Conservation (phyloP, 441 rosid genomes). For the Heliophila coronopifolia region DNA sequence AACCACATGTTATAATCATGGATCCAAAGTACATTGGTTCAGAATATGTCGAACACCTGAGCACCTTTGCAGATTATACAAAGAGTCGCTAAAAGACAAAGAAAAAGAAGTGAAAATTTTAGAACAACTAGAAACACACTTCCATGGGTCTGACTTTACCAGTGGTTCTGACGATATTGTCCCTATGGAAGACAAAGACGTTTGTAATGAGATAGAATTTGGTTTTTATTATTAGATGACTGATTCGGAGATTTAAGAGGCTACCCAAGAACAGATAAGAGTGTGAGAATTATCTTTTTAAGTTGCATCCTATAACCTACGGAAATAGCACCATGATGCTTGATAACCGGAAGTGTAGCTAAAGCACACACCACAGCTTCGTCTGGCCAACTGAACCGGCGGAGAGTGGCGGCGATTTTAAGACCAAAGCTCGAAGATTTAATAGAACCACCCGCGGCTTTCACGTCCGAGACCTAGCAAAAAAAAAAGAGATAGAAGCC, state of each 20-base stretch:
- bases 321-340: constrained; percentile 91
- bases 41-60: no score
- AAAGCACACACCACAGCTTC: constrained; percentile 81
- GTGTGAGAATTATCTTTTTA: constrained; percentile 46
- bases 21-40: no score
- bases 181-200: no score
- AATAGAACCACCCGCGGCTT: constrained; percentile 72
- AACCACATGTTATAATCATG: no score
- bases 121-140: no score
- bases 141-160: no score
- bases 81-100: no score
- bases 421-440: constrained; percentile 71
- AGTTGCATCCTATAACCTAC: constrained; percentile 97
- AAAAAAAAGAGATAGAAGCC: constrained; percentile 64
- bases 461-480: constrained; percentile 68
- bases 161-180: no score
- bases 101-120: no score
- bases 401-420: constrained; percentile 50
- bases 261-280: constrained; percentile 61
- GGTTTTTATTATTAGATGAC: neutral
- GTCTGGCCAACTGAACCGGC: constrained; percentile 72
- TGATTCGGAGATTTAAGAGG: neutral
- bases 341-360: constrained; percentile 79
- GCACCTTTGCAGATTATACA: no score
- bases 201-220: no score